These are phyloP conservation scores for Pseudovirgaria hyperparasitica DNA, from an alignment of 2,329 filamentous ascomycete species.

Conservation along the genomic window DNA sequence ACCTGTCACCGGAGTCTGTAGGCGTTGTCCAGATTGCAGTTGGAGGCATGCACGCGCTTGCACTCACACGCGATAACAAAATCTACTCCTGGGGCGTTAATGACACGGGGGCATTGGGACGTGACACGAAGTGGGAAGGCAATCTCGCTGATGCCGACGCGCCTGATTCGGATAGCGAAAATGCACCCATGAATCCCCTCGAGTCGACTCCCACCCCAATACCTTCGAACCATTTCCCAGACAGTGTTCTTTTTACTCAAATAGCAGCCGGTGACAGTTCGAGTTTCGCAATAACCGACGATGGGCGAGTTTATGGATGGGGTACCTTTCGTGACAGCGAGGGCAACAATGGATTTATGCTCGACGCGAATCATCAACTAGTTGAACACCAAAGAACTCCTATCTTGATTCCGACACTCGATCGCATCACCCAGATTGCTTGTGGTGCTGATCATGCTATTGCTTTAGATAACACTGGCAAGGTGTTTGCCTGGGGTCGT, in stretches of 20 bases:
- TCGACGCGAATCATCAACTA: too few species aligned
- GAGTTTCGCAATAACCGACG: constrained; percentile 62
- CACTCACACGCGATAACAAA: constrained; percentile 66
- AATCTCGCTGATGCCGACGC: constrained; percentile 41
- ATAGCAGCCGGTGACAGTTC: constrained; percentile 63
- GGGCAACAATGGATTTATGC: too few species aligned
- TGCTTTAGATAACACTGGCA: constrained; percentile 51
- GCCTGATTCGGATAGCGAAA: constrained; percentile 31
- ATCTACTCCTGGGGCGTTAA: constrained; percentile 83
- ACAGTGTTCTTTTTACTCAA: constrained; percentile 51
- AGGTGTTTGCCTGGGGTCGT: constrained; percentile 58
- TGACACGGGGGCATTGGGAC: constrained; percentile 68
- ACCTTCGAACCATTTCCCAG: constrained; percentile 41
- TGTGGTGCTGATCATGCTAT: constrained; percentile 61
- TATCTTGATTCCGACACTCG: constrained; percentile 46
- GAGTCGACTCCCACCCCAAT: constrained; percentile 56
- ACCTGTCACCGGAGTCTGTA: constrained; percentile 41
- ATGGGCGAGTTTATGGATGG: constrained; percentile 74
- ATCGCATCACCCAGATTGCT: constrained; percentile 51
- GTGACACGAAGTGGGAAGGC: constrained; percentile 53
- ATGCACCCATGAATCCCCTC: constrained; percentile 55
- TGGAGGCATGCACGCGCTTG: constrained; percentile 72
- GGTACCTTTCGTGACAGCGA: constrained; percentile 63
- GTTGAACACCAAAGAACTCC: constrained; percentile 27
- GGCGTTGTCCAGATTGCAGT: constrained; percentile 64